Conservation (phyloP, 2,329 filamentous ascomycete species). For the Botryotinia narcissicola region DNA sequence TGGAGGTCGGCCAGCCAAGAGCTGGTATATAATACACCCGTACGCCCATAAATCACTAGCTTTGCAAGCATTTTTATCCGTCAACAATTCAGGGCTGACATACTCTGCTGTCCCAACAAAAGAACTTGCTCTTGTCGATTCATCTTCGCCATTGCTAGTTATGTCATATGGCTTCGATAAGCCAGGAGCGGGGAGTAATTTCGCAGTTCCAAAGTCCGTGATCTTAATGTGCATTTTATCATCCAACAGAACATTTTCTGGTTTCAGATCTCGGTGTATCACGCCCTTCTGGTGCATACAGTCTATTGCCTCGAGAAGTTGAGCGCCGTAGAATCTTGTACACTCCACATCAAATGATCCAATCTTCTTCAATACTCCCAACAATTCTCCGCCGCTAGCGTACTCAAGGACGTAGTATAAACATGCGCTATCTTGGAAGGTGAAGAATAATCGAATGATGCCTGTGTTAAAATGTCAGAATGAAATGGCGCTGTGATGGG, state of each 20-base stretch:
- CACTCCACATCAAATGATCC: conserved; percentile 95
- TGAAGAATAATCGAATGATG: conserved; percentile 95
- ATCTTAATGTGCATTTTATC: conserved; percentile 98
- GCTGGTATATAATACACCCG: conserved; percentile 95
- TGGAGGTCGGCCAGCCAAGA: conserved; percentile 90
- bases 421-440: conserved; percentile 94
- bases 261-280: conserved; percentile 94
- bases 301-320: conserved; percentile 93
- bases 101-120: conserved; percentile 99
- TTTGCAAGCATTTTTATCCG: conserved; percentile 95
- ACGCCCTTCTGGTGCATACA: conserved; percentile 98
- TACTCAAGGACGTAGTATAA: conserved; percentile 96
- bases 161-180: conserved; percentile 40
- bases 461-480: conserved; percentile 39
- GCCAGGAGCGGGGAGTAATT: conserved; percentile 66
- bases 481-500: background rate
- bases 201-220: conserved; percentile 98
- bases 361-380: conserved; percentile 91
- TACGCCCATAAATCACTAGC: conserved; percentile 98
- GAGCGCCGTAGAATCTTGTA: conserved; percentile 87
- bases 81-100: conserved; percentile 94
- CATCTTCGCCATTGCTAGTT: conserved; percentile 43
- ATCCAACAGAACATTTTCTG: conserved; percentile 93
- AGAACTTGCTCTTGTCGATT: conserved; percentile 78
- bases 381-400: conserved; percentile 84